Evolutionary conservation across 495 filamentous ascomycete species (phyloP), one percentile per base, ranked within the genome.

Genomic region (Penicillium daleae): DNA sequence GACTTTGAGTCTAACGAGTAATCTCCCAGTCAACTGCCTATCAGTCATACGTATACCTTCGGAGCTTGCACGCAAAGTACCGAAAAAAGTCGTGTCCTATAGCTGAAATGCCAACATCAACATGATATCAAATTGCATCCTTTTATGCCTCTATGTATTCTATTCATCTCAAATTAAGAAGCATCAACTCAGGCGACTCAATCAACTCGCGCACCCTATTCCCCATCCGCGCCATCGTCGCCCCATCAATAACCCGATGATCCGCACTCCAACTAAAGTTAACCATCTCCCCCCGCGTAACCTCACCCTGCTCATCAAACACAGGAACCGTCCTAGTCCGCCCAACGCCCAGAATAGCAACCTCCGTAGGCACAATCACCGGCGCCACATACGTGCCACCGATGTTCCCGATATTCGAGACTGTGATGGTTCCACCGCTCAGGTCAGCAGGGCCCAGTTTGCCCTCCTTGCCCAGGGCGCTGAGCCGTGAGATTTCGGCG

Each of bases 191-290:
- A 3, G 93, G 90, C 64, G 90, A 86, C 77, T 98, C 94, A 53
- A 97, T 82, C 42, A 89, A 87, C 31, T 82, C 78, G 62, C 85
- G 85, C 37, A 98, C 89, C 62, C 85, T 82, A 62, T 91, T 91
- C 1, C 92, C 93, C 78, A 93, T 93, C 48, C 92, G 79, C 9
- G 96, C 96, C 86, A 97, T 90, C 29, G 90, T 96, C 32, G 93
- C 95, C 6, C 96, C 96, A 78, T 99, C 96, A 49, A 98, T 86
- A 54, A 98, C 88, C 6, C 96, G 81, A 78, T 99, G 96, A 76
- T 99, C 96, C 21, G 94, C 96, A 71, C 92, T 94, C 93, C 93
- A 99, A 70, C 92, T 97, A 66, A 98, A 94, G 71, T 95, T 91
- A 66, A 87, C 86, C 32, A 97, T 89, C 39, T 93, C 97, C 60